A percentile compares a stretch with the other conserved stretches of the same genome.
phyloP scores from a whole-genome alignment of 1,284 basidiomycete species.

The Microbotryum scabiosae region DNA sequence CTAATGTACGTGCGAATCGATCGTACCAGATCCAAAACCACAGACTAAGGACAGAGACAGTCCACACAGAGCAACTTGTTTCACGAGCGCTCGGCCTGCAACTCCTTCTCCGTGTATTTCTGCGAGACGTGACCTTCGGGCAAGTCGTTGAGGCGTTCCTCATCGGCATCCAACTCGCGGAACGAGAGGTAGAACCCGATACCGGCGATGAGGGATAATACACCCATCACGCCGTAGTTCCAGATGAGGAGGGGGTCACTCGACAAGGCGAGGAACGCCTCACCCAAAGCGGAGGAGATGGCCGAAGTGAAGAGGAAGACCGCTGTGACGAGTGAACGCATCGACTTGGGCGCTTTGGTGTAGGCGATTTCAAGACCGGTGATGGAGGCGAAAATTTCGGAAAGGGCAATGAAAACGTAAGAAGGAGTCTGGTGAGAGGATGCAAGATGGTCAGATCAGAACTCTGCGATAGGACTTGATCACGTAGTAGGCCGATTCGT shows the following conservation, averaged over 20 bases:
- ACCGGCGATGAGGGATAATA: conserved; percentile 47
- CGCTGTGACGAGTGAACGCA: conserved; percentile 41
- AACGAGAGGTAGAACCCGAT: conserved; percentile 56
- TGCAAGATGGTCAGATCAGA: not conserved
- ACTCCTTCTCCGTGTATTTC: no score
- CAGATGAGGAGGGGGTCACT: conserved; percentile 44
- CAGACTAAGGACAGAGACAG: no score
- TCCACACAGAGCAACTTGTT: no score
- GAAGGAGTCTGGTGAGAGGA: conserved; percentile 25
- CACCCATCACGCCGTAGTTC: conserved; percentile 44
- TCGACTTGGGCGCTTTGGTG: conserved; percentile 52
- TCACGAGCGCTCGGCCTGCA: no score
- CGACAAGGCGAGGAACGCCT: conserved; percentile 52
- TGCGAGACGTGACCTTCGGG: not conserved
- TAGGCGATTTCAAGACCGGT: conserved; percentile 76
- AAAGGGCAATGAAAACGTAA: conserved; percentile 43
- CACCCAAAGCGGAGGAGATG: conserved; percentile 42
- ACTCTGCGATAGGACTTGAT: conserved; percentile 45
- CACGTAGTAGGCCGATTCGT: conserved; percentile 54
- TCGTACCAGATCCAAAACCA: no score
- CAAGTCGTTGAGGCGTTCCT: conserved; percentile 28
- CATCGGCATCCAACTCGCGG: conserved; percentile 28
- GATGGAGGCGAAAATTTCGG: conserved; percentile 70
- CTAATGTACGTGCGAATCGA: no score
- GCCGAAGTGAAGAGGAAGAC: conserved; percentile 38